Percentiles rank a stretch among this genome's conserved stretches.
These are phyloP conservation scores for Pisolithus tinctorius DNA, from an alignment of 768 basidiomycete genomes.

Conservation along the genomic window DNA sequence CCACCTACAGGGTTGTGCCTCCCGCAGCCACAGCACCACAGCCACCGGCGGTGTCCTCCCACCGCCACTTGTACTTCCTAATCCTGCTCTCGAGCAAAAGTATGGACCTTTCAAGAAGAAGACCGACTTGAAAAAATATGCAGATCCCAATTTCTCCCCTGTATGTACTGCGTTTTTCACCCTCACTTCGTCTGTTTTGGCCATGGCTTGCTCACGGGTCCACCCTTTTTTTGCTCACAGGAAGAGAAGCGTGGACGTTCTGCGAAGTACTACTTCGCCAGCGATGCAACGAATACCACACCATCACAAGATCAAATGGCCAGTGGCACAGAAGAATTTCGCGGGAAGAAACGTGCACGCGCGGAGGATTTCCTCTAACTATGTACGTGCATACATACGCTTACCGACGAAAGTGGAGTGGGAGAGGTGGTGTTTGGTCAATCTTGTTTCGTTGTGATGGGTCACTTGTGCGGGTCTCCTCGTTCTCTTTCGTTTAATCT, in stretches of 20 bases:
- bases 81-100: slow-evolving; percentile 52
- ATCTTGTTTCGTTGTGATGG: slow-evolving; percentile 6
- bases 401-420: neutral
- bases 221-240: slow-evolving; percentile 30
- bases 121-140: slow-evolving; percentile 66
- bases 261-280: slow-evolving; percentile 52
- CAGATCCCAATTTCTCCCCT: slow-evolving; percentile 72
- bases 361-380: slow-evolving; percentile 77
- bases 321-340: slow-evolving; percentile 46
- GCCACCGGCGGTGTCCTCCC: slow-evolving; percentile 3
- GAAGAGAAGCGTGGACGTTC: slow-evolving; percentile 71
- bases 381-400: neutral
- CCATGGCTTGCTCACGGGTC: no score
- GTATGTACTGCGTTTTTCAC: slow-evolving; percentile 35
- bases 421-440: slow-evolving; percentile 5
- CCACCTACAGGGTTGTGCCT: neutral
- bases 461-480: slow-evolving; percentile 25
- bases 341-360: slow-evolving; percentile 79
- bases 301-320: slow-evolving; percentile 2
- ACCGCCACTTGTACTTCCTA: slow-evolving; percentile 42
- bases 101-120: slow-evolving; percentile 73
- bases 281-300: slow-evolving; percentile 30
- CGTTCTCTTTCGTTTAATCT: slow-evolving; percentile 19
- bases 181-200: neutral
- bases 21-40: neutral